These are phyloP conservation scores for Galeopsis tetrahit DNA, from an alignment of 257 asterid genomes.

Conservation along the genomic window DNA sequence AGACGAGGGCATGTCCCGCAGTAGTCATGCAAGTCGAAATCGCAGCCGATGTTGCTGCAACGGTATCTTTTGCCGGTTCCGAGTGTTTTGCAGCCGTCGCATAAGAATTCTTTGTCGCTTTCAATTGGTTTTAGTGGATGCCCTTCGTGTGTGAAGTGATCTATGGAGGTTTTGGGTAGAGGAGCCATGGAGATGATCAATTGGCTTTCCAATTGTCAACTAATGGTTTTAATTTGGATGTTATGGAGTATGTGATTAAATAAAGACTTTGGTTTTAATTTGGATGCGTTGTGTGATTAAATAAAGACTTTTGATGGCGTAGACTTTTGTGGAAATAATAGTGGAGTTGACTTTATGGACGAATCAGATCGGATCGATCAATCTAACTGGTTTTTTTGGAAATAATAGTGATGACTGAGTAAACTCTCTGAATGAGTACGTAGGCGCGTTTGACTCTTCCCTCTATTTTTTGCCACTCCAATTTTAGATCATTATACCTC, in stretches of 20 bases:
- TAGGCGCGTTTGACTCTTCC: neutral
- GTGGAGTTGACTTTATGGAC: slow-evolving; percentile 24
- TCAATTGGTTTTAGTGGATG: slow-evolving; percentile 36
- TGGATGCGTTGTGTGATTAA: neutral
- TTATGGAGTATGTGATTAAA: slow-evolving; percentile 4
- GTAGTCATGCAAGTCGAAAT: slow-evolving; percentile 54
- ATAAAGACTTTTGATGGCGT: neutral
- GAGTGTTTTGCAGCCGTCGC: slow-evolving; percentile 50
- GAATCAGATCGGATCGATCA: neutral
- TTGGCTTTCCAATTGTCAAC: neutral
- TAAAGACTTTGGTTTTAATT: slow-evolving; percentile 25
- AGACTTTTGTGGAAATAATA: slow-evolving; percentile 23
- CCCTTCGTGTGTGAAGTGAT: slow-evolving; percentile 47
- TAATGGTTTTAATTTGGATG: neutral
- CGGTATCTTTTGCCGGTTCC: slow-evolving; percentile 49
- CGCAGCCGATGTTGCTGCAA: slow-evolving; percentile 38
- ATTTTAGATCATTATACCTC: too few relatives aligned
- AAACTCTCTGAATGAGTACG: neutral
- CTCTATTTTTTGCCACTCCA: too few relatives aligned
- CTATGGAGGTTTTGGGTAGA: slow-evolving; percentile 26
- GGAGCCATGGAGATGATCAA: slow-evolving; percentile 34
- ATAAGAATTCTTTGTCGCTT: slow-evolving; percentile 27
- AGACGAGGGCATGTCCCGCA: slow-evolving; percentile 51
- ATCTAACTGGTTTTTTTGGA: neutral
- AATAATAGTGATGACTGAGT: neutral